Evolutionary conservation across 129 eudicot species (phyloP), one percentile per base, ranked within the genome.

Genomic region (Chrysanthemum makinoi): DNA sequence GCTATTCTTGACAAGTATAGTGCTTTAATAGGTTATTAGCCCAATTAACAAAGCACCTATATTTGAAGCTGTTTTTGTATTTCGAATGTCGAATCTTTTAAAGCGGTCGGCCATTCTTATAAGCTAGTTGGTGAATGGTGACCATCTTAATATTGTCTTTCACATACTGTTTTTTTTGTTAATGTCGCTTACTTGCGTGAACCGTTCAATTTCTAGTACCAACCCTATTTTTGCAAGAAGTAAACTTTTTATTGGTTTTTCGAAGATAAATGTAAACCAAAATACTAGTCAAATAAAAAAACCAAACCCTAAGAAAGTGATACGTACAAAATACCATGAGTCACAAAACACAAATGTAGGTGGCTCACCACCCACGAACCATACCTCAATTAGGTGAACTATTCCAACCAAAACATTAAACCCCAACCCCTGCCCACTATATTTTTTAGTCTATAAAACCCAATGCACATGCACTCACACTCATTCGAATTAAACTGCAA

Each of bases 371-470:
- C 73, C 68, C 61, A 30, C 58, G 65, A 58, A 70, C 77, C 19
- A 1, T 17, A 54, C 68, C 60, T 1, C 15, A 70, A 46, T 68
- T 84, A 79, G 89, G 85, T 84, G 72, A 87, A 84, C 93, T 39
- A 84, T 70, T 75, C 62, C 78, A 77, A 80, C 80, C 73, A 66
- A 67, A 58, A 17, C 46, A 62, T 77, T 66, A 13, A 72, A 74
- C 75, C 76, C 92, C 92, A 86, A 87, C 89, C 33, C 78, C 81
- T 72, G 62, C 51, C 55, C 33, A 79, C 72, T 78, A 81, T 72
- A 58, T 77, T 33, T n/a, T n/a, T 68, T 51, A 39, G n/a, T 77
- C 24, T 66, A 54, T 65, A 80, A 61, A 71, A 59, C 39, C 61
- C 67, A 68, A 48, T 49, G 26, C 20, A 47, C 20, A 8, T 57